Percentiles rank a stretch among this genome's conserved stretches.
phyloP scores from a whole-genome alignment of 306 rosid species.

The Canavalia ensiformis region DNA sequence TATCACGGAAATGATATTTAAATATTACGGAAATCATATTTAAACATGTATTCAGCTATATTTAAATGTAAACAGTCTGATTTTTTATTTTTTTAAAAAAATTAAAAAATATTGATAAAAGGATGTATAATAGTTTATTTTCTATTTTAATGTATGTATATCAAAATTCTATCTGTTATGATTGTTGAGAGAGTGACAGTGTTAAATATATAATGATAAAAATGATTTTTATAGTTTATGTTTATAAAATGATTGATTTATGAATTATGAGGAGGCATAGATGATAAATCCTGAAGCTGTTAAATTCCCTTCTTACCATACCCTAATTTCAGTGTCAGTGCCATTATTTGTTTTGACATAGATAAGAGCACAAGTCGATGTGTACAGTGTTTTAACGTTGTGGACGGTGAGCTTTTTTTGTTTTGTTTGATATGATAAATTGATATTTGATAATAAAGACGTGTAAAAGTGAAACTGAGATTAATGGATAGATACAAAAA shows the following conservation, averaged over 20 bases:
- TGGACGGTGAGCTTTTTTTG: constrained; percentile 25
- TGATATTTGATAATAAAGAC: background rate
- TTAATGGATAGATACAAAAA: constrained; percentile 28
- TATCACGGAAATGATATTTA: background rate
- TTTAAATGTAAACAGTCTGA: too few relatives aligned
- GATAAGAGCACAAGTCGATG: background rate
- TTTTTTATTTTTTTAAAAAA: too few relatives aligned
- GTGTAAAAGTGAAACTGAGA: constrained; percentile 40
- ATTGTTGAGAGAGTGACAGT: background rate
- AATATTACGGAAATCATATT: background rate
- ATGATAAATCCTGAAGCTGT: background rate
- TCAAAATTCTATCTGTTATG: too few relatives aligned
- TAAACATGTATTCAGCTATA: too few relatives aligned
- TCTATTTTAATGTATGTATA: too few relatives aligned
- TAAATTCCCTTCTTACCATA: background rate
- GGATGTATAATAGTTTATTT: too few relatives aligned
- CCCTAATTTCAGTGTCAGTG: background rate
- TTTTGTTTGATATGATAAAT: background rate
- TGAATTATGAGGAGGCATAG: background rate
- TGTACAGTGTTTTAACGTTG: background rate
- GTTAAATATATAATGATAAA: background rate
- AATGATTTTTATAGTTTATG: background rate
- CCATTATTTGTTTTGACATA: background rate
- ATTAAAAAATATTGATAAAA: too few relatives aligned
- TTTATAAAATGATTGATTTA: background rate